Evolutionary conservation across 164 flowering plant species (phyloP).

Genomic region (Annona cherimola): DNA sequence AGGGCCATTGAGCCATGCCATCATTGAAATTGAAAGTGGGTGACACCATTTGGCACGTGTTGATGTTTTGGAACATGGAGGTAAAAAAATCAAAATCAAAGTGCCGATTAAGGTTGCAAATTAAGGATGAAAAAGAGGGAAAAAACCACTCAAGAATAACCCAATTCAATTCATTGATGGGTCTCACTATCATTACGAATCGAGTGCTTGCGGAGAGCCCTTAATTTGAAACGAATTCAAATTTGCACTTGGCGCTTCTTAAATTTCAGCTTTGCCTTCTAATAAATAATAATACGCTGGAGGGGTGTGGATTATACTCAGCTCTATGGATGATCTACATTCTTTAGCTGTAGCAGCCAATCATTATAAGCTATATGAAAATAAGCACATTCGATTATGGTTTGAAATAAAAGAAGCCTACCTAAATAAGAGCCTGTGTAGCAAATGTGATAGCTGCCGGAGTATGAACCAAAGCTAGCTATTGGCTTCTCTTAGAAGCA

Average conservation of each 20-base stretch:
- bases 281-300: background rate
- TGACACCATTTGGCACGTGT: too few relatives aligned
- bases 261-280: background rate
- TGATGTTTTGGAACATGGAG: too few relatives aligned
- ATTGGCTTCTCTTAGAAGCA: too few relatives aligned
- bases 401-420: background rate
- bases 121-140: background rate
- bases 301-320: background rate
- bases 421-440: background rate
- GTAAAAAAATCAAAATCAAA: too few relatives aligned
- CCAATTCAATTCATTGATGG: background rate
- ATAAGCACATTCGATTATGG: background rate
- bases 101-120: too few relatives aligned
- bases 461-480: background rate
- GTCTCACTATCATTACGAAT: background rate
- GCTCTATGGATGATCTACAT: too few relatives aligned
- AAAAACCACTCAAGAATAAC: too few relatives aligned
- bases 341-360: background rate
- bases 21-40: too few relatives aligned
- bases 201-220: background rate
- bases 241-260: background rate
- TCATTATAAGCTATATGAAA: background rate
- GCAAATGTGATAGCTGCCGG: background rate
- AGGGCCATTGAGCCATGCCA: too few relatives aligned
- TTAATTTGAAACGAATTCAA: background rate